Percentiles rank a stretch among this genome's conserved stretches.
These are phyloP conservation scores for Pecoramyces ruminantium DNA, from an alignment of 192 early-diverging fungal genomes.

Conservation along the genomic window DNA sequence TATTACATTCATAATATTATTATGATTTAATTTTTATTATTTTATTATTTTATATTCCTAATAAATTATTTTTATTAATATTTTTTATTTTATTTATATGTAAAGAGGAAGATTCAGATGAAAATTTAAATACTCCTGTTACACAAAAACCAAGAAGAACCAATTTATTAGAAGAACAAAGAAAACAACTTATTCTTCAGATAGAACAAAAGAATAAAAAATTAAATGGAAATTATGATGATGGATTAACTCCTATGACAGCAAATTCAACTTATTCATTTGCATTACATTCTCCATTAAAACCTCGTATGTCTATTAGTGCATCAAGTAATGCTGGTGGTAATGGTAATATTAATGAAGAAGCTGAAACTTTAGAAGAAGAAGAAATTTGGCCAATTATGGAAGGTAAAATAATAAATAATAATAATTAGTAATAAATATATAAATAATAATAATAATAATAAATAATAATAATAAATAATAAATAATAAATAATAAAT, in stretches of 20 bases:
- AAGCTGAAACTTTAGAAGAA: constrained; percentile 23
- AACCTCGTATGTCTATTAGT: constrained; percentile 8
- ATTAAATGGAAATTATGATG: not conserved
- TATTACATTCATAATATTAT: no score
- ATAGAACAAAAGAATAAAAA: not conserved
- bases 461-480: no score
- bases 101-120: not conserved
- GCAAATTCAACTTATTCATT: not conserved
- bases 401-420: constrained; percentile 21
- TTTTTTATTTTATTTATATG: no score
- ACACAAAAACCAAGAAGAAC: not conserved
- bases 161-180: not conserved
- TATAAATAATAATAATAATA: not conserved
- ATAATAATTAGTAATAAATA: not conserved
- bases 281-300: constrained; percentile 2
- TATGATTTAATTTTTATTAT: no score
- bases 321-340: not conserved
- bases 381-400: constrained; percentile 62
- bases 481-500: no score
- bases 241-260: not conserved
- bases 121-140: not conserved
- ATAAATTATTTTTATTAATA: not conserved
- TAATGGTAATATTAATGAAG: constrained; percentile 14
- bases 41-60: not conserved
- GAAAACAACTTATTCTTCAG: not conserved